phyloP scores from a whole-genome alignment of 495 filamentous ascomycete genomes.

The Paragyromitra xinjiangensis region DNA sequence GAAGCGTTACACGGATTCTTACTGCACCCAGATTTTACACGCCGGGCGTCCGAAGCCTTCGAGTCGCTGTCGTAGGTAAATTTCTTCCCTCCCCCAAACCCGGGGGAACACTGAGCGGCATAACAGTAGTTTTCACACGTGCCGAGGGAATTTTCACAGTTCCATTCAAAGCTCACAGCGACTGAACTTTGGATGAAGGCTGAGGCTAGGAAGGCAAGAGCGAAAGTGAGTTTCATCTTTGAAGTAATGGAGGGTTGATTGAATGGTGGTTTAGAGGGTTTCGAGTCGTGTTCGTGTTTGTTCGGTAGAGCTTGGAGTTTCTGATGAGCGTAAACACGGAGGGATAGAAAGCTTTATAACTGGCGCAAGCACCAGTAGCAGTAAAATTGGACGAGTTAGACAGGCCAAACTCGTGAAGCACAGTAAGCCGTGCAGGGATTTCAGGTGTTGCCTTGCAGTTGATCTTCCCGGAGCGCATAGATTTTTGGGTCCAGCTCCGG shows the following conservation, averaged over 20 bases:
- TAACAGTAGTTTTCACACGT: constrained; percentile 10
- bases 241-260: neutral
- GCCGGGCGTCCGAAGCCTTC: neutral
- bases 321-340: too few species aligned
- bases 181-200: neutral
- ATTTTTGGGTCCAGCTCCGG: too few species aligned
- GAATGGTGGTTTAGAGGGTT: neutral
- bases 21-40: neutral
- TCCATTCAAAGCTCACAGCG: neutral
- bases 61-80: neutral
- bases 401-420: too few species aligned
- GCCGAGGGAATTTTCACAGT: neutral
- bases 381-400: too few species aligned
- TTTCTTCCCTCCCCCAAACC: neutral
- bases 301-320: neutral
- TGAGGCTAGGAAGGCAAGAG: neutral
- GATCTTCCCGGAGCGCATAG: too few species aligned
- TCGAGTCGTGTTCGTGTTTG: neutral
- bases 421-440: too few species aligned
- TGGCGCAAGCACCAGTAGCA: too few species aligned
- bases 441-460: too few species aligned
- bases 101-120: neutral
- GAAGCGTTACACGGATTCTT: neutral
- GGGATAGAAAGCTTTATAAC: too few species aligned
- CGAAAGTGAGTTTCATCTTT: neutral